These are phyloP conservation scores for Curvularia lunata DNA, from an alignment of 2,329 filamentous ascomycete species.

Conservation along the genomic window DNA sequence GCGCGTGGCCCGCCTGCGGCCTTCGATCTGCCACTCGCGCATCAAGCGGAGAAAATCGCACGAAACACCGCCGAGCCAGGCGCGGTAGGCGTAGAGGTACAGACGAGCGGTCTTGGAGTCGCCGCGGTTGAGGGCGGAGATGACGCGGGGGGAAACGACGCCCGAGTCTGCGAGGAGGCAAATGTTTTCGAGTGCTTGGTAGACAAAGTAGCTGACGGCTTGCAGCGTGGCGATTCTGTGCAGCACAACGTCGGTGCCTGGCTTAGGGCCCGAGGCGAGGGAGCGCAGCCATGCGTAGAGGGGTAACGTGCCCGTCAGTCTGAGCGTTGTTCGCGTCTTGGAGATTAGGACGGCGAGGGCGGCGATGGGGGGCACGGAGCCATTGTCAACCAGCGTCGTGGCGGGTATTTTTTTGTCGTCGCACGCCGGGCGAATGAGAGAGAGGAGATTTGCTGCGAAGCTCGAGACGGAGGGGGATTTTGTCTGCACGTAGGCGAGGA, in stretches of 20 bases:
- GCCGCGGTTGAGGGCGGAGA: slow-evolving; percentile 48
- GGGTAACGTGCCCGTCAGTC: slow-evolving; percentile 53
- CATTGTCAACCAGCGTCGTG: slow-evolving; percentile 34
- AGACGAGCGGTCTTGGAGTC: slow-evolving; percentile 44
- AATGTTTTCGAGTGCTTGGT: slow-evolving; percentile 55
- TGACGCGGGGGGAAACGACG: slow-evolving; percentile 45
- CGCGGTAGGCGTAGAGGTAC: slow-evolving; percentile 52
- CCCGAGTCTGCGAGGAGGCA: slow-evolving; percentile 52
- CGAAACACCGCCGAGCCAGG: slow-evolving; percentile 52
- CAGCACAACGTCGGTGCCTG: slow-evolving; percentile 51
- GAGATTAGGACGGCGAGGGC: slow-evolving; percentile 50
- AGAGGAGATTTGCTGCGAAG: slow-evolving; percentile 40
- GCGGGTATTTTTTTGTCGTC: slow-evolving; percentile 32
- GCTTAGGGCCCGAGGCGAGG: slow-evolving; percentile 51
- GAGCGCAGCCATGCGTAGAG: slow-evolving; percentile 55
- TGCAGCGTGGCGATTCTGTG: slow-evolving; percentile 52
- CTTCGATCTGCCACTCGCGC: slow-evolving; percentile 53
- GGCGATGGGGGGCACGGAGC: slow-evolving; percentile 41
- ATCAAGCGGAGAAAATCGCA: slow-evolving; percentile 54
- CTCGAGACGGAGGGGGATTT: slow-evolving; percentile 44
- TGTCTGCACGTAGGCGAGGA: slow-evolving; percentile 53
- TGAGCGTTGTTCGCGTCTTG: slow-evolving; percentile 53
- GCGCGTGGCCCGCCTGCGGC: slow-evolving; percentile 38
- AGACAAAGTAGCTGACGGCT: slow-evolving; percentile 52
- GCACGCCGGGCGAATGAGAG: slow-evolving; percentile 42